Base-by-base conservation (phyloP, 2,329 filamentous ascomycete species). In the Pseudogymnoascus sp. region DNA sequence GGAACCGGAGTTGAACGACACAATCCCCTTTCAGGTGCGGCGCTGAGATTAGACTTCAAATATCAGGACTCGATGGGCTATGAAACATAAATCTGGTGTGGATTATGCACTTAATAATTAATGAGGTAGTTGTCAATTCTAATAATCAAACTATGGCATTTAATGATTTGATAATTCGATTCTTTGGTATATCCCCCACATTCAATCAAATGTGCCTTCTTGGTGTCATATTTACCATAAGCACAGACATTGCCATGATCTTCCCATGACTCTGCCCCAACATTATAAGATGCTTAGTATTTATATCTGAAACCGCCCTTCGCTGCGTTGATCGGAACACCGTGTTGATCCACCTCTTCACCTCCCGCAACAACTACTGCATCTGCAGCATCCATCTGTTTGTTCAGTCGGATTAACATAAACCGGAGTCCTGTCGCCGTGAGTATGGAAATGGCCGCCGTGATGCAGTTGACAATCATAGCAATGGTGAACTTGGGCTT, bases 401-500 rank as follows among this genome's bases (percentile, higher is more conserved):
- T 85, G 70, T 92, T 93, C 69, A 91, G 71, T 47, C 82, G 77
- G 12, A 81, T 79, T 26, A 93, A 78, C 40, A 90, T 83, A 37
- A 86, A 77, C 8, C 87, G 77, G 68, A 92, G 77, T 2, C 85
- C 73, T 0, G 83, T 83, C 0, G 88, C 87, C 64, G 84, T 81
- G 26, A 83, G 68, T 51, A 91, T 86, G 1, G 87, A 84, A 51
- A 91, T 71, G 21, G 84, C 80, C 0, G 83, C 81, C 16, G 86
- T 89, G 1, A 78, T 80, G 68, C 86, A 88, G 73, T 90, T 89
- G 61, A 90, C 86, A 5, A 80, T 79, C 76, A 91, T 86, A 3
- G 88, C 86, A 14, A 84, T 76, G 4, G 83, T 73, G 67, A 79
- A 80, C 59, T 71, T 73, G 8, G 77, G 77, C 65, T 83, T 77